These are phyloP conservation scores for Hypoxylon sp. DNA, from an alignment of 2,329 filamentous ascomycete species.

Conservation along the genomic window DNA sequence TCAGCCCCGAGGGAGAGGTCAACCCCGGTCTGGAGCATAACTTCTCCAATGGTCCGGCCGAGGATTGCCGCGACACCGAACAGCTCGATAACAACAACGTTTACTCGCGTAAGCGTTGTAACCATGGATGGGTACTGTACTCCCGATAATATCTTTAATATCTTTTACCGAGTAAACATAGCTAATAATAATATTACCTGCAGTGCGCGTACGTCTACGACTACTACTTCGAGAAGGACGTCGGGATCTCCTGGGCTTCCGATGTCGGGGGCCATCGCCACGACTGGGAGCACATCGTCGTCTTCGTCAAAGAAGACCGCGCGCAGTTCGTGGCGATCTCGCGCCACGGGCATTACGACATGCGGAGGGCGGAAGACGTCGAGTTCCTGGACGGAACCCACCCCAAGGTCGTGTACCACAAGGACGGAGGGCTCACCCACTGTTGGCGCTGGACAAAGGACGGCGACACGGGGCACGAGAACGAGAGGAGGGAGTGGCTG, in stretches of 20 bases:
- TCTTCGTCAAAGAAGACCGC: too few relatives aligned
- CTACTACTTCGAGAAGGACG: constrained; percentile 55
- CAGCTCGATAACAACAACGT: constrained; percentile 50
- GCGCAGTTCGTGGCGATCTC: too few relatives aligned
- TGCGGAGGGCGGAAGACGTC: constrained; percentile 20
- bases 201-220: constrained; percentile 52
- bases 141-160: too few relatives aligned
- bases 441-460: too few relatives aligned
- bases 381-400: constrained; percentile 25
- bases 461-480: too few relatives aligned
- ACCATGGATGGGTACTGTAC: constrained; percentile 52
- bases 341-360: constrained; percentile 30
- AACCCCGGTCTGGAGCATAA: too few relatives aligned
- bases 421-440: constrained; percentile 33
- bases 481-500: too few relatives aligned
- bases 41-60: too few relatives aligned
- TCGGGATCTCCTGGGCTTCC: constrained; percentile 34
- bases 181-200: too few relatives aligned
- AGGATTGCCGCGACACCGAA: constrained; percentile 42
- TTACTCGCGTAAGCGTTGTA: constrained; percentile 51
- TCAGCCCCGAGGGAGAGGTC: constrained; percentile 41
- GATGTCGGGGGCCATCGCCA: constrained; percentile 46
- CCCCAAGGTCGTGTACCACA: constrained; percentile 37
- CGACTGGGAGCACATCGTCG: constrained; percentile 41
- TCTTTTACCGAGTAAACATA: too few relatives aligned